phyloP scores from a whole-genome alignment of 1,284 basidiomycete species.

The Pisolithus thermaeus region DNA sequence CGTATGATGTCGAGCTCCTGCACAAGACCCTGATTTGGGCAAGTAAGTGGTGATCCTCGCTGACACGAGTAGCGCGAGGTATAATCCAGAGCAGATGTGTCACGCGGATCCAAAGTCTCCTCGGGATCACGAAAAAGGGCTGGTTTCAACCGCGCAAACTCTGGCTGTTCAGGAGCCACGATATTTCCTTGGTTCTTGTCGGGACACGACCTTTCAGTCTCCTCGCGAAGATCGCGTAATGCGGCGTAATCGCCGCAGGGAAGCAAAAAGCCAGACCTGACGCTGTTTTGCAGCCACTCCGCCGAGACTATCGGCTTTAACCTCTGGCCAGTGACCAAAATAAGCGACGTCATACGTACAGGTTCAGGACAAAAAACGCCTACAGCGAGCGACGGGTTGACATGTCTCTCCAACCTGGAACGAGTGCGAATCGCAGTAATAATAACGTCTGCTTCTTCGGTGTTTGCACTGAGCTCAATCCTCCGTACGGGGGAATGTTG shows the following conservation, averaged over 20 bases:
- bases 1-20: slow-evolving; percentile 55
- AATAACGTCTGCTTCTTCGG: slow-evolving; percentile 55
- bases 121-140: slow-evolving; percentile 13
- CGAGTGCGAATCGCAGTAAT: slow-evolving; percentile 61
- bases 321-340: slow-evolving; percentile 35
- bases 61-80: slow-evolving; percentile 51
- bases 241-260: slow-evolving; percentile 53
- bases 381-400: slow-evolving; percentile 59
- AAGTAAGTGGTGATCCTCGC: slow-evolving; percentile 57
- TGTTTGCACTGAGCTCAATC: slow-evolving; percentile 35
- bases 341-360: not conserved
- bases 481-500: not conserved
- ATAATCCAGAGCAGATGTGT: slow-evolving; percentile 27
- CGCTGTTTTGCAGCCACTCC: slow-evolving; percentile 59
- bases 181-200: slow-evolving; percentile 17
- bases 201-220: slow-evolving; percentile 40
- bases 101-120: slow-evolving; percentile 5
- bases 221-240: slow-evolving; percentile 41
- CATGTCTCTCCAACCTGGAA: slow-evolving; percentile 61
- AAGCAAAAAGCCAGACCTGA: slow-evolving; percentile 36
- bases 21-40: slow-evolving; percentile 57
- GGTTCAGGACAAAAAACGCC: slow-evolving; percentile 23
- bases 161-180: not conserved
- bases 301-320: slow-evolving; percentile 61
- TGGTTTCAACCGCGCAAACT: not conserved